These are phyloP conservation scores for Centella asiatica DNA, from an alignment of 129 eudicot species.

Conservation along the genomic window DNA sequence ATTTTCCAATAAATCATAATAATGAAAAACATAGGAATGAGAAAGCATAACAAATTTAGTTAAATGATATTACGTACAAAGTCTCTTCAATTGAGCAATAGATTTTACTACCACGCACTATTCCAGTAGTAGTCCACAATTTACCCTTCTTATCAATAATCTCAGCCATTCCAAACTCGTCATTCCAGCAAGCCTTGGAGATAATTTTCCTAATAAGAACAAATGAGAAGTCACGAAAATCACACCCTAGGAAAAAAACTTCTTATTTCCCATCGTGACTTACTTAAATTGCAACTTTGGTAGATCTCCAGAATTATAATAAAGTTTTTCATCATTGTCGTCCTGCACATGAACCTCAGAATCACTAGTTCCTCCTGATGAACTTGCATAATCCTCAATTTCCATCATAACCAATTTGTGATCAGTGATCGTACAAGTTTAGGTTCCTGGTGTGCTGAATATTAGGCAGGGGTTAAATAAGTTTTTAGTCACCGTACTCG, in stretches of 20 bases:
- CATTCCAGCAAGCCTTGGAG: constrained; percentile 58
- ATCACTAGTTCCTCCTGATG: constrained; percentile 28
- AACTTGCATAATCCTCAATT: constrained; percentile 26
- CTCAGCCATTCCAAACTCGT: constrained; percentile 72
- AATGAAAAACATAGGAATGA: too few relatives aligned
- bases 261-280: too few relatives aligned
- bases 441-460: too few relatives aligned
- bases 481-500: too few relatives aligned
- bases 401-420: constrained; percentile 7
- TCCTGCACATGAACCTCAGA: constrained; percentile 42
- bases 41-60: too few relatives aligned
- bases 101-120: constrained; percentile 49
- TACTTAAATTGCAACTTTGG: constrained; percentile 64
- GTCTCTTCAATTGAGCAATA: constrained; percentile 61
- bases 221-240: background rate
- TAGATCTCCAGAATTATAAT: constrained; percentile 26
- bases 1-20: too few relatives aligned
- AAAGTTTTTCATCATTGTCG: constrained; percentile 37
- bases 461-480: too few relatives aligned
- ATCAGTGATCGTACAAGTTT: too few relatives aligned
- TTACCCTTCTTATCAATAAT: constrained; percentile 52
- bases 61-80: constrained; percentile 45
- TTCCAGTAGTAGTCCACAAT: constrained; percentile 66
- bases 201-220: constrained; percentile 32
- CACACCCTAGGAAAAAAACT: background rate